Evolutionary conservation across 345 rosid species (phyloP), one percentile per base, ranked within the genome.

Genomic region (Gossypium rotundifolium): DNA sequence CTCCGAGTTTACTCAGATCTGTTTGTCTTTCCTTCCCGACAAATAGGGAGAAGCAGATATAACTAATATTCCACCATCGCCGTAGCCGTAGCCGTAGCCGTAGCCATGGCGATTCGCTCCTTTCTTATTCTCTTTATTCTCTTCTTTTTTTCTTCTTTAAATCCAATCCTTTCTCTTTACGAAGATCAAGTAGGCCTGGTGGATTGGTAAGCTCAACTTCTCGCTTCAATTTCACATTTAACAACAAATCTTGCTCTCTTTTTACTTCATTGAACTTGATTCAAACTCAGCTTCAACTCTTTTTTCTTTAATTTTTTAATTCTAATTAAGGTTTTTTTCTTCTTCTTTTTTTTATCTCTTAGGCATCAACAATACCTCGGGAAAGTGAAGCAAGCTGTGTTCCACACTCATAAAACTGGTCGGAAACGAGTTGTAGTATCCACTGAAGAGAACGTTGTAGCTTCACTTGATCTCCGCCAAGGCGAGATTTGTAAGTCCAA

Each of bases 151-250:
- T 93, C 90, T 42, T 78, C 83, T 33, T 54, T 81, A 9, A 74
- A 67, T 66, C 75, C 82, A 20, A 60, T 80, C 80, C 78, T 81
- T 45, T 88, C 97, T 48, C 91, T 93, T 49, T 93, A 86, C 66
- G 99, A 91, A 82, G 99, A 93, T 85, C 97, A 93, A 89, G 97
- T 84, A 52, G 99, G 98, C 65, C 93, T 93, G 83, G 84, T 86
- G 88, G 99, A 95, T 76, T 95, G 99, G 99, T 91, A 76, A 82
- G 49, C 44, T 75, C 55, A 53, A 29, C 16, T 62, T n/a, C 40
- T 33, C 59, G 2, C 18, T 65, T 70, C 25, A 33, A 51, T 9
- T 51, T 52, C 25, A 33, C 40, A 33, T 33, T 33, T 33, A 33
- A 33, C 40, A 33, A 33, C 40, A 33, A 33, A 5, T 33, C 7